Percentiles rank a stretch among this genome's conserved stretches.
Conservation (phyloP, 2,329 filamentous ascomycete genomes). For the Rhinocladiella similis region DNA sequence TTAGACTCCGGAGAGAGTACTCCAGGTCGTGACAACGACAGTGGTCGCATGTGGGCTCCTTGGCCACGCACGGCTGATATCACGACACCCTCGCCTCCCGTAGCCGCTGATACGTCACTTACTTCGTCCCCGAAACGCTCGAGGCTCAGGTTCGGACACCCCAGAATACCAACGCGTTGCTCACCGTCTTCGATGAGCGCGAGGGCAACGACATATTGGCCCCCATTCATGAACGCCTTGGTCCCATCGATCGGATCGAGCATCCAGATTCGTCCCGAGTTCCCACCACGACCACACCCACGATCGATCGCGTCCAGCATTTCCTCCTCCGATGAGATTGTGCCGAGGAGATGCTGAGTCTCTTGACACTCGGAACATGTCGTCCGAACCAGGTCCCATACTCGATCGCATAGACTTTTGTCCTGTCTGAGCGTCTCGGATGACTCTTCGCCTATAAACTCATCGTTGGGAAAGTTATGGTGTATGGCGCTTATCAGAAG, state of each 20-base stretch:
- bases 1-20: conserved; percentile 13
- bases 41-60: conserved; percentile 40
- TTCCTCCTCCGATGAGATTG: conserved; percentile 48
- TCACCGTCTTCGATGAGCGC: conserved; percentile 58
- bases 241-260: conserved; percentile 68
- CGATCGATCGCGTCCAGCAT: conserved; percentile 64
- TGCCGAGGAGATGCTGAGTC: conserved; percentile 31
- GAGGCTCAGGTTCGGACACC: conserved; percentile 56
- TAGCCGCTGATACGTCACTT: conserved; percentile 44
- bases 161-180: conserved; percentile 61
- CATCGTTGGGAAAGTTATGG: conserved; percentile 54
- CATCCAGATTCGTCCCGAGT: conserved; percentile 56
- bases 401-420: conserved; percentile 49
- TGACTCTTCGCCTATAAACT: conserved; percentile 64
- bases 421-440: conserved; percentile 54
- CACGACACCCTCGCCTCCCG: conserved; percentile 49
- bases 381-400: conserved; percentile 55
- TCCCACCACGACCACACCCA: conserved; percentile 48
- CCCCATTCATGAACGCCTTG: conserved; percentile 59
- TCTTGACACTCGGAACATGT: conserved; percentile 36
- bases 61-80: conserved; percentile 51
- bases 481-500: conserved; percentile 60
- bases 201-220: conserved; percentile 65
- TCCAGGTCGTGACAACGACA: conserved; percentile 36
- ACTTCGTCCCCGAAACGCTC: conserved; percentile 22